Conservation (phyloP, 345 rosid species). For the Populus ilicifolia region DNA sequence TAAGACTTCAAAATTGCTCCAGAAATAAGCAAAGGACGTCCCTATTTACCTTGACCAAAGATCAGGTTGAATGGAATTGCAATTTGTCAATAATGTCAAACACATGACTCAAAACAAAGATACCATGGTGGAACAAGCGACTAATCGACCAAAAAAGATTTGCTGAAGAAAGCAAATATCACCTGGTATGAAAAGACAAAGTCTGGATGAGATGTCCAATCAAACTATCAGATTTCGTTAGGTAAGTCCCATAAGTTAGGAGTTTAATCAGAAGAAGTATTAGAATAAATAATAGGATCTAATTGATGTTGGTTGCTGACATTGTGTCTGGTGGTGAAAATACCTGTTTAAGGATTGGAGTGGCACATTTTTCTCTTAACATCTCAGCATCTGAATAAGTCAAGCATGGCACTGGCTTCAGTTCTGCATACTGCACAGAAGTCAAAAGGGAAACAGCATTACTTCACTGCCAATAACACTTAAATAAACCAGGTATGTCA, state of each 20-base stretch:
- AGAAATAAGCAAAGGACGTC: not conserved
- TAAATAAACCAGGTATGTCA: not conserved
- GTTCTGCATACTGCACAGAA: slow-evolving; percentile 80
- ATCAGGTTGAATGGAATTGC: not conserved
- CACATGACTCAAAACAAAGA: not conserved
- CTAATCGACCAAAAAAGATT: not conserved
- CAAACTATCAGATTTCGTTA: not conserved
- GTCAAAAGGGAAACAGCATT: slow-evolving; percentile 7
- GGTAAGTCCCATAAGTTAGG: not conserved
- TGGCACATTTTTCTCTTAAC: slow-evolving; percentile 68
- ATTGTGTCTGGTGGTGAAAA: not conserved
- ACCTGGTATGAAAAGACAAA: not conserved
- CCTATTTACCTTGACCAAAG: not conserved
- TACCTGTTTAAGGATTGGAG: slow-evolving; percentile 92
- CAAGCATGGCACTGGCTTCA: slow-evolving; percentile 91
- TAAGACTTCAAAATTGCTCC: not conserved
- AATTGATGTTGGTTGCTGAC: not conserved
- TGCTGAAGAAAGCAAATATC: not conserved
- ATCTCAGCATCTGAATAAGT: slow-evolving; percentile 70
- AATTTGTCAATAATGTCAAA: not conserved
- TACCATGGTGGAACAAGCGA: not conserved
- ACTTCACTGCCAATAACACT: not conserved
- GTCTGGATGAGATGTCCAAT: not conserved
- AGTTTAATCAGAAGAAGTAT: not conserved
- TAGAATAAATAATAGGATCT: not conserved